Percentiles rank a stretch among this genome's conserved stretches.
These are phyloP conservation scores for Penicillium diatomitis DNA, from an alignment of 495 filamentous ascomycete species.

Conservation along the genomic window DNA sequence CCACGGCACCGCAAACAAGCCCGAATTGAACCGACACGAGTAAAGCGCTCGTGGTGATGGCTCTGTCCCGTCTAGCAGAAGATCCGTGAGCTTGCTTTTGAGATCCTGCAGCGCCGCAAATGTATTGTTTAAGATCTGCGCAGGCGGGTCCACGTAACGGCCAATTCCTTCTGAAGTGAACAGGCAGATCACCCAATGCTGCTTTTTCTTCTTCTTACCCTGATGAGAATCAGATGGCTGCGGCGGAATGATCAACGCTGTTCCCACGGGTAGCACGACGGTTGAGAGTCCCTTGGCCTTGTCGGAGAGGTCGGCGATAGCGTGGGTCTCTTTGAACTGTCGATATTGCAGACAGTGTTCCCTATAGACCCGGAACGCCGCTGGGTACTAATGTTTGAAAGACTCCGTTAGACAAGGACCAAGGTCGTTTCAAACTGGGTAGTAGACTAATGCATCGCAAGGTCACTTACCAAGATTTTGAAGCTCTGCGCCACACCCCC, in stretches of 20 bases:
- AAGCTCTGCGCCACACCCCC: constrained; percentile 33
- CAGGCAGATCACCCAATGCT: constrained; percentile 41
- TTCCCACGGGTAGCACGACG: constrained; percentile 20
- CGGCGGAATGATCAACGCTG: constrained; percentile 37
- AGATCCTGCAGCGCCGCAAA: constrained; percentile 30
- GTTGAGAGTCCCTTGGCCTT: neutral
- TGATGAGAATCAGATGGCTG: constrained; percentile 15
- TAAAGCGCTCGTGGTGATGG: constrained; percentile 15
- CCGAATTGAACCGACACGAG: constrained; percentile 37
- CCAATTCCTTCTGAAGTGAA: constrained; percentile 36
- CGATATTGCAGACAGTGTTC: constrained; percentile 19
- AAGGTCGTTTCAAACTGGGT: neutral
- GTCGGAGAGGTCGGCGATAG: constrained; percentile 1
- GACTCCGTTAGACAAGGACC: neutral
- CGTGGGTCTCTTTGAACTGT: constrained; percentile 1
- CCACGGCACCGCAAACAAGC: constrained; percentile 34
- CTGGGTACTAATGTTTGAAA: constrained; percentile 26
- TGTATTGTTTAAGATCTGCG: constrained; percentile 30
- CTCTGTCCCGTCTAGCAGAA: neutral
- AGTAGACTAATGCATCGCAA: neutral
- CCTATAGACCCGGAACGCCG: constrained; percentile 28
- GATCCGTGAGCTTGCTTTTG: constrained; percentile 18
- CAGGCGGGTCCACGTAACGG: constrained; percentile 10
- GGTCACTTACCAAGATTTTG: constrained; percentile 17
- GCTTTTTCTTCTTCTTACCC: constrained; percentile 13